phyloP scores from a whole-genome alignment of 1,284 basidiomycete genomes.

The Fomitopsis schrenkii region DNA sequence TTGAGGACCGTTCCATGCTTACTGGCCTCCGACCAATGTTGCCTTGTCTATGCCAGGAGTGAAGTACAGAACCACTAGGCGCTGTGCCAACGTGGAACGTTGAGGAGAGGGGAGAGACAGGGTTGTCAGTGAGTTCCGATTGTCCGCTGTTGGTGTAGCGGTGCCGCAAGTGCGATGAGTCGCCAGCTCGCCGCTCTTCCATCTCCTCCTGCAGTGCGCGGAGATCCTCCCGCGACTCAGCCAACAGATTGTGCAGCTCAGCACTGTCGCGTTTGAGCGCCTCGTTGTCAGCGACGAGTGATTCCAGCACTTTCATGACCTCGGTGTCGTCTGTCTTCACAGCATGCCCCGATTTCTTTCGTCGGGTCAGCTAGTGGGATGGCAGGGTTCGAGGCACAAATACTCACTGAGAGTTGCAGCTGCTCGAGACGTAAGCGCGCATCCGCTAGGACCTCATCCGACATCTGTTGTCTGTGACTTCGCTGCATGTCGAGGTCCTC shows the following conservation, averaged over 20 bases:
- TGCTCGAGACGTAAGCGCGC: constrained; percentile 65
- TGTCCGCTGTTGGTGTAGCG: constrained; percentile 20
- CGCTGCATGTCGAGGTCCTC: constrained; percentile 65
- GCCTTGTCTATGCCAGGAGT: constrained; percentile 17
- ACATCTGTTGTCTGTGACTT: constrained; percentile 64
- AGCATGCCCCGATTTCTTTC: constrained; percentile 40
- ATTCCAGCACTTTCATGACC: constrained; percentile 68
- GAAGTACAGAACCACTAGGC: constrained; percentile 18
- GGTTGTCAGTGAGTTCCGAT: constrained; percentile 14
- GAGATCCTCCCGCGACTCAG: constrained; percentile 76
- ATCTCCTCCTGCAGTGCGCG: constrained; percentile 67
- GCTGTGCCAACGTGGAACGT: constrained; percentile 26
- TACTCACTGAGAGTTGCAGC: constrained; percentile 52
- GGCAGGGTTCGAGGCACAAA: background rate
- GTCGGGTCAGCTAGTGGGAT: constrained; percentile 5
- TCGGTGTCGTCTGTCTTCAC: constrained; percentile 49
- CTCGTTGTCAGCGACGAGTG: constrained; percentile 81
- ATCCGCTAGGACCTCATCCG: constrained; percentile 69
- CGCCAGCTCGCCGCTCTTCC: constrained; percentile 61
- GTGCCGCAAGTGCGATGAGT: constrained; percentile 23
- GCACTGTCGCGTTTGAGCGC: constrained; percentile 75
- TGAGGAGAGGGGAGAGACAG: constrained; percentile 21
- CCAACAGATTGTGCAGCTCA: constrained; percentile 70
- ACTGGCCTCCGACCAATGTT: constrained; percentile 19
- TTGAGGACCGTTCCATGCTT: constrained; percentile 25